Base-by-base conservation (phyloP, 2,329 filamentous ascomycete genomes). In the Pseudogymnoascus sp. region DNA sequence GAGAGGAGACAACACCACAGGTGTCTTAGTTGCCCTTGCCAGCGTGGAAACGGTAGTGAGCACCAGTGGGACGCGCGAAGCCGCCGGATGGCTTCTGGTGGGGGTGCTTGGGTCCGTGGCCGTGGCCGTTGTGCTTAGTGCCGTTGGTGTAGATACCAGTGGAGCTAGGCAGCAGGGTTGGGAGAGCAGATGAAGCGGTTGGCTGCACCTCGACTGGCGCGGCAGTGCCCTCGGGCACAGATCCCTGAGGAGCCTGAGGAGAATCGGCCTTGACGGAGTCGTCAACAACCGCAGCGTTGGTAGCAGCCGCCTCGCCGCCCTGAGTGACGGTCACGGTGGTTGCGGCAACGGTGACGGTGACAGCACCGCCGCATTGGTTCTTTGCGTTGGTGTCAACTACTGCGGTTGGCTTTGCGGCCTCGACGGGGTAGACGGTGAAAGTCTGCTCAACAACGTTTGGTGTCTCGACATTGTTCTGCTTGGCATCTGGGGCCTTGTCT, bases 131-230 rank as follows among this genome's bases (percentile, higher is more conserved):
- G 44, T 31, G 47, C 47, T 54, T 54, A 1, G 47, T 54, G 15
- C 47, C 47, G 29, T 54, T 54, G 47, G n/a, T 54, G 15, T 54
- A 54, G 29, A 54, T 54, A 33, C 47, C 47, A 54, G 47, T 54
- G 26, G 47, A 31, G 44, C 44, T 54, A 17, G 44, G 44, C 26
- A 54, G n/a, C 2, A 54, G n/a, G 3, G 29, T 54, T 31, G 47
- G 47, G 29, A 54, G 29, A 54, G 31, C 15, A 11, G 40, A 26
- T 13, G 40, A 24, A 5, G 21, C 21, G 1, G 40, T 11, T n/a
- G 40, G 40, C 15, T 15, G 5, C 2, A 15, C n/a, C 9, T 54
- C 29, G 1, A 33, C 47, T 54, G 47, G 47, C 3, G 47, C 29
- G 21, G 29, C 29, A 54, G 47, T 33, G 29, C n/a, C 47, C n/a